Evolutionary conservation across 352 stramenopile genomes (phyloP), one percentile per base, ranked within the genome.

Genomic region (Globisporangium splendens): DNA sequence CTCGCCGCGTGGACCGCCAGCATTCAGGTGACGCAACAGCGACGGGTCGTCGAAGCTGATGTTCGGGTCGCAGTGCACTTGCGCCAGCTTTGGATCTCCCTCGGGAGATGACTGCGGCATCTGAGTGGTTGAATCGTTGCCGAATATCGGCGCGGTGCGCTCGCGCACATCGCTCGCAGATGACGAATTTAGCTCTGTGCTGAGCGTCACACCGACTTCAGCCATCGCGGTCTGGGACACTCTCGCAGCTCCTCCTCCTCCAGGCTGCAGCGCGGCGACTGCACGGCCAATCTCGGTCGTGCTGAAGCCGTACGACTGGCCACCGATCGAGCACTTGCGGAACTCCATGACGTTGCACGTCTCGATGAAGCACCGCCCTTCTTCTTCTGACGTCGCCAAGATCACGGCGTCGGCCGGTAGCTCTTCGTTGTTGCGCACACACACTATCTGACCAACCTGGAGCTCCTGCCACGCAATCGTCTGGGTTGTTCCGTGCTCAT

Each of bases 281-380:
- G 98, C 91, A 61, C 98, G 96, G 42, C 96, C 78, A 38, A 99
- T 95, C 70, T 97, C 81, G 12, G 94, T 94, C n/a, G 58, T 86
- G 5, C 75, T 68, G 79, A 86, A 73, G 28, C 89, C 89, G 52
- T 96, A 98, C 2, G 83, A 84, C 8, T 78, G 56, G 17, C 91
- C 91, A 51, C 70, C 83, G 49, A 98, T 90, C 1, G 78, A 89
- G 59, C 91, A 97, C 61, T 96, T 95, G 46, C 92, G 86, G 63
- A 98, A 97, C 65, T 98, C 83, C 96, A 99, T 99, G 18, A 98
- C 75, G 76, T 99, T 99, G 70, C 93, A 95, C 18, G 97, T 97
- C 72, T 96, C 83, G 46, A 95, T 89, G 43, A 89, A 94, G 57
- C 79, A 93, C 21, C 81, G 56, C 0, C 83, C 82, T 71, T 93